A percentile compares a stretch with the other conserved stretches of the same genome.
Evolutionary conservation across 208 protist genomes (phyloP).

Genomic region (Lotmaria passim): DNA sequence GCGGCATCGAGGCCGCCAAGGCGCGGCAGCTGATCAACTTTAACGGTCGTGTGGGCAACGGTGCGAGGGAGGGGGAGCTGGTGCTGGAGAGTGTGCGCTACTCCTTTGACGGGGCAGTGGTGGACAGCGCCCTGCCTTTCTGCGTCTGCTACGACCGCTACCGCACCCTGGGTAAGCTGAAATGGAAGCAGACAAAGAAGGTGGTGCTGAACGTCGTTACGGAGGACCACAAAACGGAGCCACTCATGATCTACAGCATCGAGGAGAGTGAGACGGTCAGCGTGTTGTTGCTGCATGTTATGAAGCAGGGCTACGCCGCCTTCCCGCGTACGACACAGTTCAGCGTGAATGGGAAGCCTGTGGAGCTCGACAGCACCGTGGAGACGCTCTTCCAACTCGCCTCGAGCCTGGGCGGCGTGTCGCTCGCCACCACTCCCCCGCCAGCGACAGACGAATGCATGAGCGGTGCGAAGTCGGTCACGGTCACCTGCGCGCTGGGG

Average conservation of each 20-base stretch:
- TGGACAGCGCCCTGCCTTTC: constrained; percentile 73
- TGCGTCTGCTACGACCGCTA: constrained; percentile 62
- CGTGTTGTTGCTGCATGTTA: constrained; percentile 43
- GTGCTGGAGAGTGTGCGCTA: constrained; percentile 64
- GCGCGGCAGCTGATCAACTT: constrained; percentile 33
- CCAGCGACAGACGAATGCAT: constrained; percentile 4
- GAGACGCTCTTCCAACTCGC: constrained; percentile 29
- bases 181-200: constrained; percentile 42
- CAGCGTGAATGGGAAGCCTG: constrained; percentile 22
- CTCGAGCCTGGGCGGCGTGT: constrained; percentile 10
- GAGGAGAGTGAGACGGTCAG: constrained; percentile 43
- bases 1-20: not conserved
- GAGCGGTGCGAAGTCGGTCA: constrained; percentile 22
- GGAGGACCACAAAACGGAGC: constrained; percentile 14
- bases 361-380: constrained; percentile 25
- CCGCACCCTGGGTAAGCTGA: constrained; percentile 47
- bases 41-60: constrained; percentile 49
- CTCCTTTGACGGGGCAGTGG: constrained; percentile 54
- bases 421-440: constrained; percentile 4
- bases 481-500: constrained; percentile 24
- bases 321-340: constrained; percentile 30
- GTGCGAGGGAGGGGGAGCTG: constrained; percentile 45
- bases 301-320: constrained; percentile 47
- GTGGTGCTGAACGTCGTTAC: constrained; percentile 36
- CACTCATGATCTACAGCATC: constrained; percentile 44